phyloP scores from a whole-genome alignment of 306 rosid genomes.

The Vigna trinervia region DNA sequence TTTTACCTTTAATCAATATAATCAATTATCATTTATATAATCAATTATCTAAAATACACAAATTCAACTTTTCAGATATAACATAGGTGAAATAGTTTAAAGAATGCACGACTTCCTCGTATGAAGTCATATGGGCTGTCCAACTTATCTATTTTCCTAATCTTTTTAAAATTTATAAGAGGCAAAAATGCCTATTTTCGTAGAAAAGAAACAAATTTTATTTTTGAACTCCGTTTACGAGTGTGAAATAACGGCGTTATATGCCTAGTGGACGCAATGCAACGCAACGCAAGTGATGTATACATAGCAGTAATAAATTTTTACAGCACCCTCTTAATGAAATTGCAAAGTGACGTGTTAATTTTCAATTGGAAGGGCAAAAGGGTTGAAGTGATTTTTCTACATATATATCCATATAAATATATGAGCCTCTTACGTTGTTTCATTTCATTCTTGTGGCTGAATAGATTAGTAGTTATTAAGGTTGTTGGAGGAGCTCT shows the following conservation, averaged over 20 bases:
- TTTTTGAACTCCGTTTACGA: conserved; percentile 10
- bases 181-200: no score
- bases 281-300: conserved; percentile 26
- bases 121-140: no score
- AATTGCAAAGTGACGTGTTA: neutral
- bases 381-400: neutral
- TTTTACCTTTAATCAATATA: no score
- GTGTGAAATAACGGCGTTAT: conserved; percentile 33
- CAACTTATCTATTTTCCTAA: no score
- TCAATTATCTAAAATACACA: no score
- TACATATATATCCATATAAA: conserved; percentile 33
- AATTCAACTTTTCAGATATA: no score
- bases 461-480: neutral
- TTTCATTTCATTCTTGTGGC: conserved; percentile 33
- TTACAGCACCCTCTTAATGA: neutral
- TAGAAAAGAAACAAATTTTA: no score
- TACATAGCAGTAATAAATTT: neutral
- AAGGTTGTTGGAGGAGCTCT: conserved; percentile 3
- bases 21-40: no score
- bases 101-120: no score
- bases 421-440: neutral
- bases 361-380: neutral
- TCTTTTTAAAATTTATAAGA: no score
- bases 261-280: conserved; percentile 34
- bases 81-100: no score